Evolutionary conservation across 768 basidiomycete species (phyloP), one percentile per base, ranked within the genome.

Genomic region (Termitomyces sp.): DNA sequence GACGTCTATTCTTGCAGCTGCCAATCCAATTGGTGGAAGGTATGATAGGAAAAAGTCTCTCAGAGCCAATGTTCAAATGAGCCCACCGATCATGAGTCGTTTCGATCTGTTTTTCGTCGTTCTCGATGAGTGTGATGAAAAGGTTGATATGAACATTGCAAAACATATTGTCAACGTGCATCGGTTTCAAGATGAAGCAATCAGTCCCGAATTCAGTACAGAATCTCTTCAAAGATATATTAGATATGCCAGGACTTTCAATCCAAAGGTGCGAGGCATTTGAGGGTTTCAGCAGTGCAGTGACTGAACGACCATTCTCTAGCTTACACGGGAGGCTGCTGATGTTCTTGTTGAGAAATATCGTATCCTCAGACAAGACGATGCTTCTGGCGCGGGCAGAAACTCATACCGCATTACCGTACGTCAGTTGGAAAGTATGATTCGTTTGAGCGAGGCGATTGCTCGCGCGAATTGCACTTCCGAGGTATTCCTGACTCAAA

Each of bases 71-170:
- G 86, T 99, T 36, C 92, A 91, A 60, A 98, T 99, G 97, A 94
- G 89, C 55, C 90, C 95, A 0, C 97, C 97, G 1, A 98, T 99
- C 74, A 98, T 99, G 96, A 95, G 93, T 74, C 87, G 97, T 61
- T 99, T 93, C 65, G 97, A 99, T 72, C 70, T 99, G 64, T 98
- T 98, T 79, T 99, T 98, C 70, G 93, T 99, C 56, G 94, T 99
- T 12, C 81, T 99, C 54, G 97, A 99, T 67, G 95, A 99, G 68
- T 98, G 95, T 73, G 88, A 98, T 70, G 91, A 93, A 70, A 89
- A 83, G 71, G 91, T 87, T 61, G 97, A 99, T 68, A 72, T 93
- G 68, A 93, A 94, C 69, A 91, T 99, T 63, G 97, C 97, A 40
- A 87, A 85, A 71, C 97, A 99, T 72, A 98, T 99, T 61, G 95